These are phyloP conservation scores for Diaporthe sp. DNA, from an alignment of 2,329 filamentous ascomycete genomes.

Conservation along the genomic window DNA sequence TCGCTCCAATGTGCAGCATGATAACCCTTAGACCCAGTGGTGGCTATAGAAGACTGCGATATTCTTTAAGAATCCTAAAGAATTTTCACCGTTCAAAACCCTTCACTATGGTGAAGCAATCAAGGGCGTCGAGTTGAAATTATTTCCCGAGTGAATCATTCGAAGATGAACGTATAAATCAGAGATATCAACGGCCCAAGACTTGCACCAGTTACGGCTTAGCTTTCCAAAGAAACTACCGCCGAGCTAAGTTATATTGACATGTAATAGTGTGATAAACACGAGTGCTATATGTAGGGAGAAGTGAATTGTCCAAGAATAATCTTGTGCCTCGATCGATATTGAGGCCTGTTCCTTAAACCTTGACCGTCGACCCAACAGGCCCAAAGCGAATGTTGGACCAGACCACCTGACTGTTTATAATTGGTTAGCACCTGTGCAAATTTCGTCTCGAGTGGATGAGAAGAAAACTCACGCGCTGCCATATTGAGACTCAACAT, in stretches of 20 bases:
- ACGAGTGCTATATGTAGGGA: not conserved
- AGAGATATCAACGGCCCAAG: not conserved
- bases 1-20: too few relatives aligned
- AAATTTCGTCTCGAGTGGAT: too few relatives aligned
- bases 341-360: not conserved
- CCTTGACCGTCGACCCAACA: conserved; percentile 12
- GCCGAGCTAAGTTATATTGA: not conserved
- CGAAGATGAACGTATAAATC: too few relatives aligned
- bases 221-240: not conserved
- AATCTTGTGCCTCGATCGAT: not conserved
- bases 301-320: not conserved
- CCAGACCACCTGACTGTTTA: conserved; percentile 21
- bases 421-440: not conserved
- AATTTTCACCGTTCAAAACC: too few relatives aligned
- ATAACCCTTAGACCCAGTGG: too few relatives aligned
- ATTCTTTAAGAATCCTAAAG: too few relatives aligned
- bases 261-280: not conserved
- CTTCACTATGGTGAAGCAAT: too few relatives aligned
- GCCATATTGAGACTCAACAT: conserved; percentile 54
- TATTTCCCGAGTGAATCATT: too few relatives aligned
- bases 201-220: not conserved
- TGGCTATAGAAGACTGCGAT: too few relatives aligned
- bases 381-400: conserved; percentile 25
- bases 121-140: rapidly evolving
- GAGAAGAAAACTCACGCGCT: conserved; percentile 47